Evolutionary conservation across 768 basidiomycete genomes (phyloP).

Genomic region (Russula griseocarnosa): DNA sequence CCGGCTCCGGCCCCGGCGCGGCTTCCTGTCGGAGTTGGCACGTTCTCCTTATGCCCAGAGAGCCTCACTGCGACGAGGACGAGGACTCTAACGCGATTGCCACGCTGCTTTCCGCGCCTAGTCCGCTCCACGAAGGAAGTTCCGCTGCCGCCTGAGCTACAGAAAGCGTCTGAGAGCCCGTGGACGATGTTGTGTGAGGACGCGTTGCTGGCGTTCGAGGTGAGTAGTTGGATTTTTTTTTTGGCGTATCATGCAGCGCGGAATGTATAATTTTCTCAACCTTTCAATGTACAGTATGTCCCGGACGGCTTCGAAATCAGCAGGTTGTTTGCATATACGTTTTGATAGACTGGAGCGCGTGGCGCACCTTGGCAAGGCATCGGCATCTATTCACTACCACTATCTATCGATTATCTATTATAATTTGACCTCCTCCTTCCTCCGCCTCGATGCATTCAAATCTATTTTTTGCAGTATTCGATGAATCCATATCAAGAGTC

Average conservation of each 20-base stretch:
- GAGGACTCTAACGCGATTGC: too few relatives aligned
- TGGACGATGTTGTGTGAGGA: slow-evolving; percentile 23
- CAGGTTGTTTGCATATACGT: slow-evolving; percentile 20
- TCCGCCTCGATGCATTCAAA: not conserved
- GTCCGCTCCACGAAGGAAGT: slow-evolving; percentile 16
- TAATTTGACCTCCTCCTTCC: not conserved
- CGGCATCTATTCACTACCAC: not conserved
- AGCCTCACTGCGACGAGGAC: too few relatives aligned
- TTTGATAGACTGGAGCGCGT: not conserved
- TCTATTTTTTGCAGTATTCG: not conserved
- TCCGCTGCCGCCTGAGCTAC: slow-evolving; percentile 11
- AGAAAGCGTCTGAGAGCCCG: slow-evolving; percentile 9
- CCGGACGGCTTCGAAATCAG: slow-evolving; percentile 20
- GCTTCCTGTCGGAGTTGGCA: not conserved
- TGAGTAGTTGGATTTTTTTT: not conserved
- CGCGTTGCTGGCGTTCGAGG: slow-evolving; percentile 23
- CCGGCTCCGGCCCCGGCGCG: not conserved
- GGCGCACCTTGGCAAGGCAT: not conserved
- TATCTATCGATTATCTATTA: not conserved
- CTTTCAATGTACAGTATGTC: slow-evolving; percentile 5
- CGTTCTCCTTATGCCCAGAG: not conserved
- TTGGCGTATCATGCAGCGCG: too few relatives aligned
- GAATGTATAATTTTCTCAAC: not conserved
- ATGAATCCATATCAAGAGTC: not conserved
- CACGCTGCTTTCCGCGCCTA: not conserved